Evolutionary conservation across 495 filamentous ascomycete genomes (phyloP), one percentile per base, ranked within the genome.

Genomic region (Talaromyces borbonicus): DNA sequence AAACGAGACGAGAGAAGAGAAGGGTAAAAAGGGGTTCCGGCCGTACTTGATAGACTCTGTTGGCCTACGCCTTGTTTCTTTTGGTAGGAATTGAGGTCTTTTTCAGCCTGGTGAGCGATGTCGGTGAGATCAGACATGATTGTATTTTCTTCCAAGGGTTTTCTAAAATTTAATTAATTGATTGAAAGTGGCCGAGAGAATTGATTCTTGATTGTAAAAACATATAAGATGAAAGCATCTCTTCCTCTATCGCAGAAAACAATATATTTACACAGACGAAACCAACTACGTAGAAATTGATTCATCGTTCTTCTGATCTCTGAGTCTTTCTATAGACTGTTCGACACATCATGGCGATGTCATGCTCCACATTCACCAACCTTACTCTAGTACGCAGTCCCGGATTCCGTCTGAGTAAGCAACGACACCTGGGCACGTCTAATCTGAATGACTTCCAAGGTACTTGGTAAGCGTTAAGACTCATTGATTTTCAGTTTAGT

Each of bases 41-140:
- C 53, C 65, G 16, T 66, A 77, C 73, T 65, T 18, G 68, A 72
- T 49, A 72, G 67, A 51, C 66, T 68, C 55, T 65, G 58, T 27
- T 56, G 52, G 20, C 61, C 56, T 45, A 57, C 36, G 8, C 73
- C 73, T 29, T 63, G 62, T 58, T 77, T 77, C 30, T 70, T 68
- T 43, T 68, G 60, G 54, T 72, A 55, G 40, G 68, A 66, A 60
- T 78, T 77, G 27, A 80, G 66, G 55, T 78, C 69, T 12, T 60
- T 61, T 62, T 78, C 72, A 22, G 74, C 68, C 41, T 71, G 56
- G 53, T 66, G 53, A 14, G 73, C 62, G 22, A 40, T 48, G 18
- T 48, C 22, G 27, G 29, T 16, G 19, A 46, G 43, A 29, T 52
- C 47, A 14, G 57, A 58, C 57, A 62, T 62, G 37, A 24, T 51